Conservation (phyloP, 2,329 filamentous ascomycete species). For the Cercospora sp. region DNA sequence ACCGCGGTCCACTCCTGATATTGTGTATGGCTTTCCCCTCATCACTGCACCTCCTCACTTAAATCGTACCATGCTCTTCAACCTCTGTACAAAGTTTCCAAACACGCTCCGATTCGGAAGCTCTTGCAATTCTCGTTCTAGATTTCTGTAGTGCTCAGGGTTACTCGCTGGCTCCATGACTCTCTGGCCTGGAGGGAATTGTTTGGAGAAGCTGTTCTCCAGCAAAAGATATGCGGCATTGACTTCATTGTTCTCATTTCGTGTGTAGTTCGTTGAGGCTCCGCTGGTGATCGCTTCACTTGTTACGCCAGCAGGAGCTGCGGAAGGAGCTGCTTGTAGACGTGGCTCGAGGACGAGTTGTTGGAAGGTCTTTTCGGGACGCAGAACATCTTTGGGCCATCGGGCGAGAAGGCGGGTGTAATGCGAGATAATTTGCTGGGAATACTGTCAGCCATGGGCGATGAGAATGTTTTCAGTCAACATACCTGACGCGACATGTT, state of each 20-base stretch:
- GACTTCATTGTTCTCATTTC: conserved; percentile 48
- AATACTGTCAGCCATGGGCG: background rate
- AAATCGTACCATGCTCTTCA: conserved; percentile 52
- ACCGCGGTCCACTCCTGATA: background rate
- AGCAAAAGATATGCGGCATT: conserved; percentile 63
- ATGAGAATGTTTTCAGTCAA: background rate
- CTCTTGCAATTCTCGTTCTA: conserved; percentile 56
- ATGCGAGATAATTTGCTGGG: conserved; percentile 45
- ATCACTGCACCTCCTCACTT: conserved; percentile 33
- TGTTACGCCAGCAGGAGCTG: conserved; percentile 16
- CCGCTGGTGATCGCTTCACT: background rate
- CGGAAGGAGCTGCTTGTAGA: conserved; percentile 36
- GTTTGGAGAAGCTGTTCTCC: conserved; percentile 57
- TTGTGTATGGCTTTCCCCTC: background rate
- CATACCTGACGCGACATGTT: conserved; percentile 11
- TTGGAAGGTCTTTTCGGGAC: conserved; percentile 49
- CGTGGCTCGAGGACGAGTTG: conserved; percentile 49
- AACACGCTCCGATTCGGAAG: conserved; percentile 53
- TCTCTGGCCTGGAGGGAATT: conserved; percentile 50
- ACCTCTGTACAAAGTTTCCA: conserved; percentile 46
- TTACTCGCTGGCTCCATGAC: conserved; percentile 54
- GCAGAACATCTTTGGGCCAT: conserved; percentile 54
- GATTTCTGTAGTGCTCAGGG: conserved; percentile 54
- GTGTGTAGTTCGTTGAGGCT: background rate
- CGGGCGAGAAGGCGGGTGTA: conserved; percentile 52